Base-by-base conservation (phyloP, 1,284 basidiomycete species). In the Tilletia indica region DNA sequence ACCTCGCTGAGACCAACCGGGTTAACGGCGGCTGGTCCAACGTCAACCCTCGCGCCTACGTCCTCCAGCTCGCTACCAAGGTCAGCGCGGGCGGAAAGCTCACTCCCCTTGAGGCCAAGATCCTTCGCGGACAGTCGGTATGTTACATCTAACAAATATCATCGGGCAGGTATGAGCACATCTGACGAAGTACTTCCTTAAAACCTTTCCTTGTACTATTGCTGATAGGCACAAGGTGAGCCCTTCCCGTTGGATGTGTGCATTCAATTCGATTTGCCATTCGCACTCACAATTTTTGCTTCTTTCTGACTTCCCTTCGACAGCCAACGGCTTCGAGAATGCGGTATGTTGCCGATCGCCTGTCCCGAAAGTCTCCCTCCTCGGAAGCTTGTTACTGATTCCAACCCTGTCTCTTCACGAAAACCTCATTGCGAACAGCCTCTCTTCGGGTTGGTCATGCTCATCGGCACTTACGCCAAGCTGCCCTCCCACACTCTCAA, bases 21-120 rank as follows among this genome's bases (percentile, higher is more conserved):
- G 54, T 81, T 38, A 74, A 80, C 48, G 78, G 78, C 12, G 80
- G 80, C 19, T 81, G 80, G 80, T 69, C 67, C 47, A 81, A 81
- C 73, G 70, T 76, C 42, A 81, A 80, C 71, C 80, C 80, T 1
- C 74, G 80, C 14, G 68, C 70, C 61, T 81, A 70, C 61, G 80
- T 81, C 2, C 38, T 51, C 2, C 58, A 68, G 12, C 72, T 81
- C 36, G 73, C 75, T 64, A 72, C 73, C 34, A 77, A 79, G 54
- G 66, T 67, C 4, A 63, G 69, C 51, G 67, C 68, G 19, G 73
- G 72, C 25, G 75, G 75, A 54, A 71, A 72, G 42, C 72, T 80
- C 16, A 68, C 72, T 6, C 68, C 71, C 3, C 54, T 76, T 31
- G 80, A 81, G 64, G 71, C 71, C 2, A 68, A n/a, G 0, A 78